Conservation (phyloP, 2,329 filamentous ascomycete genomes). For the Nannizziopsis barbatae region DNA sequence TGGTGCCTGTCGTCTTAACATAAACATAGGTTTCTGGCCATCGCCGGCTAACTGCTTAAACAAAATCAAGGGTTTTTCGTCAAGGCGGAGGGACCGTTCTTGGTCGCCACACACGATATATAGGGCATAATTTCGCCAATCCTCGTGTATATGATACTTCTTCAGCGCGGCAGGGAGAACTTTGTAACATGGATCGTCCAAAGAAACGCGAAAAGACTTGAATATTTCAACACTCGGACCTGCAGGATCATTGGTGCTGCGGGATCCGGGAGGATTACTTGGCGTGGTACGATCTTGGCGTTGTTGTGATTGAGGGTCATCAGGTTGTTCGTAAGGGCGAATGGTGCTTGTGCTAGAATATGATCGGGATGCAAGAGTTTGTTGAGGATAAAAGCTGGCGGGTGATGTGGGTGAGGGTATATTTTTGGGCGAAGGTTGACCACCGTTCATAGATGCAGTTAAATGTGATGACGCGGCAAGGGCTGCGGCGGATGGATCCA, state of each 20-base stretch:
- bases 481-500: conserved; percentile 59
- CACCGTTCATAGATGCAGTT: conserved; percentile 47
- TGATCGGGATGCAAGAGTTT: conserved; percentile 36
- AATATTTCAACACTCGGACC: conserved; percentile 72
- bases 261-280: conserved; percentile 6
- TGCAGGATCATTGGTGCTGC: conserved; percentile 18
- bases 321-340: conserved; percentile 31
- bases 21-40: conserved; percentile 98
- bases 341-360: conserved; percentile 27
- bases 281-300: conserved; percentile 23
- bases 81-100: conserved; percentile 79
- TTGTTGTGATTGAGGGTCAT: conserved; percentile 26
- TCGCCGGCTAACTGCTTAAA: conserved; percentile 97
- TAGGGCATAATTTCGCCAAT: conserved; percentile 92
- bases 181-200: conserved; percentile 97
- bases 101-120: conserved; percentile 99
- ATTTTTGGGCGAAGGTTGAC: conserved; percentile 41
- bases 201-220: conserved; percentile 95
- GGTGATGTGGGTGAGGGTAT: conserved; percentile 38
- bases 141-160: conserved; percentile 96
- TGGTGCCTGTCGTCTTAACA: conserved; percentile 64
- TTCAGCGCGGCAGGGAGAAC: conserved; percentile 90
- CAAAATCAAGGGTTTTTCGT: conserved; percentile 87
- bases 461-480: conserved; percentile 61
- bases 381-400: conserved; percentile 29